A percentile compares a stretch with the other conserved stretches of the same genome.
These are phyloP conservation scores for Kazachstania kunashirensis DNA, from an alignment of 805 yeast genomes.

Conservation along the genomic window DNA sequence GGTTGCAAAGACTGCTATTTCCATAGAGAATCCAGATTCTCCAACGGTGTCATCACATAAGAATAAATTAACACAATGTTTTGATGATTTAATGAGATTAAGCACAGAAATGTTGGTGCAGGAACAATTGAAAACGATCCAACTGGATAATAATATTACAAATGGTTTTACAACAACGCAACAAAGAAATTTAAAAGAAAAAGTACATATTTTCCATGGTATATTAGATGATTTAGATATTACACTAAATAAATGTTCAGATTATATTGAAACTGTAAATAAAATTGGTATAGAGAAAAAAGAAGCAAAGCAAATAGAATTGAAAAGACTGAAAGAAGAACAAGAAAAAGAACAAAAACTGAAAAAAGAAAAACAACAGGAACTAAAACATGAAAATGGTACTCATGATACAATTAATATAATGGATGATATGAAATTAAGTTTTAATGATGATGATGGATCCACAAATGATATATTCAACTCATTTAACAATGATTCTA, in stretches of 20 bases:
- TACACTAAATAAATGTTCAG: constrained; percentile 20
- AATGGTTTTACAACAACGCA: constrained; percentile 23
- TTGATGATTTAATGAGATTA: constrained; percentile 26
- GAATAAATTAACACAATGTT: constrained; percentile 26
- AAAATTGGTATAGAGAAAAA: constrained; percentile 26
- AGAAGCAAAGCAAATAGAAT: constrained; percentile 18
- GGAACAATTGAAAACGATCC: constrained; percentile 29
- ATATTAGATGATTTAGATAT: constrained; percentile 27
- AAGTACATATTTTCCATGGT: constrained; percentile 22
- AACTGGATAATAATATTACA: constrained; percentile 19
- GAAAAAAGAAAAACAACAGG: constrained; percentile 7
- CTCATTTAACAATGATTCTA: background rate
- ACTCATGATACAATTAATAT: constrained; percentile 1
- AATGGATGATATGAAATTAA: constrained; percentile 8
- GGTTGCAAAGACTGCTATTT: constrained; percentile 5
- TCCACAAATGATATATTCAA: background rate
- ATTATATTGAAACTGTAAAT: constrained; percentile 22
- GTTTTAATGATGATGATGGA: constrained; percentile 7
- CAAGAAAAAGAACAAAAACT: constrained; percentile 11
- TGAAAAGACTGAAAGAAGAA: constrained; percentile 18
- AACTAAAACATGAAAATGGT: constrained; percentile 3
- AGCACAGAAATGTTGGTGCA: constrained; percentile 30
- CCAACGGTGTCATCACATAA: constrained; percentile 5
- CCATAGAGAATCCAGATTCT: constrained; percentile 3
- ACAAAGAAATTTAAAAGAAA: constrained; percentile 20